Percentiles rank a stretch among this genome's conserved stretches.
phyloP scores from a whole-genome alignment of 169 alveolate species.

The Plasmodium yoelii region DNA sequence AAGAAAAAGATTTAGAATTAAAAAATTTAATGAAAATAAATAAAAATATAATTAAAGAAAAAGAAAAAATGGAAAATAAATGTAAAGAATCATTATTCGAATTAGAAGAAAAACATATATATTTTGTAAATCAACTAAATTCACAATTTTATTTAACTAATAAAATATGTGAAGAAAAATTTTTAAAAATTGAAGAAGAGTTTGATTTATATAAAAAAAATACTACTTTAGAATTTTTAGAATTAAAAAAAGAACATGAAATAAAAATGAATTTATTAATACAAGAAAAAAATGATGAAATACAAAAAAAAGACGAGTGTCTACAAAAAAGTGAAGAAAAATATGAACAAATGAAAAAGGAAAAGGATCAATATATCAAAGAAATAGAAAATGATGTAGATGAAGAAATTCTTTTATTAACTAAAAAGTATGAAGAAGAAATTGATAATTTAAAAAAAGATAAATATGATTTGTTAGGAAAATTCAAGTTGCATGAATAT shows the following conservation, averaged over 20 bases:
- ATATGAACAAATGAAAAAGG: slow-evolving; percentile 51
- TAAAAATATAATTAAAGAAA: slow-evolving; percentile 57
- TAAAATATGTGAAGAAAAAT: slow-evolving; percentile 71
- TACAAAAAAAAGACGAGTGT: slow-evolving; percentile 44
- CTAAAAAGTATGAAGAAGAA: slow-evolving; percentile 59
- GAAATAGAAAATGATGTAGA: slow-evolving; percentile 73
- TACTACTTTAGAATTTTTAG: slow-evolving; percentile 34
- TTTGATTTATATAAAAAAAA: slow-evolving; percentile 50
- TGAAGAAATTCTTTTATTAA: slow-evolving; percentile 67
- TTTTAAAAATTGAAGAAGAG: slow-evolving; percentile 60
- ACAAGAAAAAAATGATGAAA: slow-evolving; percentile 24
- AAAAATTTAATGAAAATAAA: slow-evolving; percentile 48
- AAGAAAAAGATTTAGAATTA: slow-evolving; percentile 59
- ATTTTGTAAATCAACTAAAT: slow-evolving; percentile 70
- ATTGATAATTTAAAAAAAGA: slow-evolving; percentile 36
- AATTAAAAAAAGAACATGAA: slow-evolving; percentile 46
- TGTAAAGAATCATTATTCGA: slow-evolving; percentile 63
- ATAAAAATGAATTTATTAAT: slow-evolving; percentile 28
- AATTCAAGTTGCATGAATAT: slow-evolving; percentile 52
- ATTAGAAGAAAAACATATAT: slow-evolving; percentile 69
- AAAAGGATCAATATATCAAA: slow-evolving; percentile 62
- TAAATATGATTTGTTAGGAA: slow-evolving; percentile 37
- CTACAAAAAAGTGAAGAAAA: slow-evolving; percentile 5
- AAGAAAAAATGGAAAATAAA: slow-evolving; percentile 53
- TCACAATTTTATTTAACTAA: slow-evolving; percentile 74